Conservation (phyloP, 208 protist genomes). For the Phytomonas francai region DNA sequence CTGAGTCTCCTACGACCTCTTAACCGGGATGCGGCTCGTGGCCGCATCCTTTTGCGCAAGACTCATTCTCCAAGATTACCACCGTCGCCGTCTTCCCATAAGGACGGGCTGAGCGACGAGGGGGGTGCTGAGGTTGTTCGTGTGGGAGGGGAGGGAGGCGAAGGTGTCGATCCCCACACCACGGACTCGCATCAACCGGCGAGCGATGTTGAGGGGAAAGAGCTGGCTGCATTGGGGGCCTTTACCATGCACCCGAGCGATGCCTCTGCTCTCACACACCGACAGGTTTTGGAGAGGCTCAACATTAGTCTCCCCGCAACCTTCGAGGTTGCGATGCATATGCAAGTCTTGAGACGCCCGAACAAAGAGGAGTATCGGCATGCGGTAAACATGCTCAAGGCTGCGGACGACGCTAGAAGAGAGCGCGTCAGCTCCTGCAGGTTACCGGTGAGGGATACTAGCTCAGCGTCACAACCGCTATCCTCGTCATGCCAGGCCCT, state of each 20-base stretch:
- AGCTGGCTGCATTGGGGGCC: constrained; percentile 12
- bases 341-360: constrained; percentile 34
- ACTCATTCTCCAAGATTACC: neutral
- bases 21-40: neutral
- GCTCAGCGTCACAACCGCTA: neutral
- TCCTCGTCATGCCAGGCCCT: neutral
- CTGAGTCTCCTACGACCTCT: constrained; percentile 23
- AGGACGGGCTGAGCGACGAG: neutral
- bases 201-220: constrained; percentile 1
- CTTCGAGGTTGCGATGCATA: constrained; percentile 68
- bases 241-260: constrained; percentile 22
- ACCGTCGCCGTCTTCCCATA: neutral
- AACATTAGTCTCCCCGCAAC: constrained; percentile 56
- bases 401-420: constrained; percentile 58
- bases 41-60: neutral
- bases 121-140: neutral
- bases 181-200: neutral
- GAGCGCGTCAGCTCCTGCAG: constrained; percentile 48
- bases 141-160: neutral
- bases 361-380: constrained; percentile 31
- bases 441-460: constrained; percentile 8
- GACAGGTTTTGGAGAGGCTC: constrained; percentile 44
- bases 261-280: constrained; percentile 47
- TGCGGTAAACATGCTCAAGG: constrained; percentile 52
- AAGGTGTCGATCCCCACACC: neutral